These are phyloP conservation scores for Suillus bovinus DNA, from an alignment of 768 basidiomycete genomes.

Conservation along the genomic window DNA sequence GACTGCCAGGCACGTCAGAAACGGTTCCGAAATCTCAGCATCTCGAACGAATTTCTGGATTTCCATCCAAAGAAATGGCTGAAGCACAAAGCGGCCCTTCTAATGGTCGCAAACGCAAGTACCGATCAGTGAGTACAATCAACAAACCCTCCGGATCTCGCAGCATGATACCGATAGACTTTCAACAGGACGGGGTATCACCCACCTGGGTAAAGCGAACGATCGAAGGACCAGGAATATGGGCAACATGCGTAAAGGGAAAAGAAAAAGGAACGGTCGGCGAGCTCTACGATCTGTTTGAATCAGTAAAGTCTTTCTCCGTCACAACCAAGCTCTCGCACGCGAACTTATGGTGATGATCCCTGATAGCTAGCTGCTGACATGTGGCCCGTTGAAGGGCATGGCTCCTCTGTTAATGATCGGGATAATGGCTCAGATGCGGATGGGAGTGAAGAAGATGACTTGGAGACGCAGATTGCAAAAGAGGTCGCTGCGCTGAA, in stretches of 20 bases:
- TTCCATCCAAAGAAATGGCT: conserved; percentile 17
- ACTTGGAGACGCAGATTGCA: conserved; percentile 70
- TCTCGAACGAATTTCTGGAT: not conserved
- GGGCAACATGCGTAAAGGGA: conserved; percentile 85
- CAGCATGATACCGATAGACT: not conserved
- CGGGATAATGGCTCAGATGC: conserved; percentile 32
- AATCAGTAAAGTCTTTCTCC: conserved; percentile 51
- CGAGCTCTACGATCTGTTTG: conserved; percentile 78
- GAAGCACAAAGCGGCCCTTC: conserved; percentile 17
- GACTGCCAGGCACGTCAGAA: not conserved
- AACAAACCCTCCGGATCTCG: not conserved
- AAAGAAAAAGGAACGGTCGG: conserved; percentile 78
- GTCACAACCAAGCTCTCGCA: not conserved
- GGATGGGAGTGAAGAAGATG: conserved; percentile 44
- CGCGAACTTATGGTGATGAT: conserved; percentile 9
- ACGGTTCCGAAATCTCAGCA: not conserved
- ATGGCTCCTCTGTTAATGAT: conserved; percentile 20
- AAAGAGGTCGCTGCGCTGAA: conserved; percentile 74
- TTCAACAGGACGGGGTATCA: conserved; percentile 56
- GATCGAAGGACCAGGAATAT: conserved; percentile 81
- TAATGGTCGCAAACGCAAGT: conserved; percentile 44
- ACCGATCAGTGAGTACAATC: conserved; percentile 44
- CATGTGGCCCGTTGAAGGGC: conserved; percentile 58
- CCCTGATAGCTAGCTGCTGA: conserved; percentile 66
- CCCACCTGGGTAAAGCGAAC: conserved; percentile 63